Evolutionary conservation across 148 eudicot species (phyloP).

Genomic region (Amaranthus palmeri): DNA sequence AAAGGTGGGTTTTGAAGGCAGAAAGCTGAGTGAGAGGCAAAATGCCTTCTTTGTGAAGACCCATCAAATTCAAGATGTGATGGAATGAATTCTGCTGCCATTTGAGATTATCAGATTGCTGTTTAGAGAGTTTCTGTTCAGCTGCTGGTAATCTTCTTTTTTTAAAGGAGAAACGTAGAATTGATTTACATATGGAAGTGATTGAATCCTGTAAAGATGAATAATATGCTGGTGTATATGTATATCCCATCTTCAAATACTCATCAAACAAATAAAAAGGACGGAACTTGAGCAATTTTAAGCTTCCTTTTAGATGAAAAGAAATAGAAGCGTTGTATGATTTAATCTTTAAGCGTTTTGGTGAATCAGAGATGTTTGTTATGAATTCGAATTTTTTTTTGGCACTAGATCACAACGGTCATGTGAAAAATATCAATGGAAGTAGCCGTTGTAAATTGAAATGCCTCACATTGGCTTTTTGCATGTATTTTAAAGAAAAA

Average conservation of each 20-base stretch:
- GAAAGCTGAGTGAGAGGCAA: slow-evolving; percentile 54
- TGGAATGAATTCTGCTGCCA: slow-evolving; percentile 96
- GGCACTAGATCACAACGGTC: slow-evolving; percentile 21
- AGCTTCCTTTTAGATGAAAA: no score
- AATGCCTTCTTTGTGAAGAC: slow-evolving; percentile 72
- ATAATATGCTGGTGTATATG: slow-evolving; percentile 78
- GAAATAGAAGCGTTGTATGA: neutral
- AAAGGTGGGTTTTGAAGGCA: slow-evolving; percentile 54
- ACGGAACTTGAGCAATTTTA: neutral
- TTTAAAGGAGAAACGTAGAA: slow-evolving; percentile 77
- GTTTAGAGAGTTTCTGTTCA: slow-evolving; percentile 59
- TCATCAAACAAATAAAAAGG: no score
- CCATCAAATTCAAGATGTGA: slow-evolving; percentile 78
- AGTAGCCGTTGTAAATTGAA: slow-evolving; percentile 27
- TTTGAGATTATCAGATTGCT: slow-evolving; percentile 75
- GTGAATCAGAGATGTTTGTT: neutral
- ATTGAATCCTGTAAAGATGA: slow-evolving; percentile 79
- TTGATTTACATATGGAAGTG: slow-evolving; percentile 66
- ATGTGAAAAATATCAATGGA: slow-evolving; percentile 1
- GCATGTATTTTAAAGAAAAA: no score
- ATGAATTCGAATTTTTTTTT: slow-evolving; percentile 3
- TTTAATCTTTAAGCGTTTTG: neutral
- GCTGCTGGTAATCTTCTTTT: slow-evolving; percentile 58
- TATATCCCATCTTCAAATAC: slow-evolving; percentile 36
- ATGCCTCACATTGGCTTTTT: neutral